phyloP scores from a whole-genome alignment of 345 rosid species.

The Eutrema yunnanense region DNA sequence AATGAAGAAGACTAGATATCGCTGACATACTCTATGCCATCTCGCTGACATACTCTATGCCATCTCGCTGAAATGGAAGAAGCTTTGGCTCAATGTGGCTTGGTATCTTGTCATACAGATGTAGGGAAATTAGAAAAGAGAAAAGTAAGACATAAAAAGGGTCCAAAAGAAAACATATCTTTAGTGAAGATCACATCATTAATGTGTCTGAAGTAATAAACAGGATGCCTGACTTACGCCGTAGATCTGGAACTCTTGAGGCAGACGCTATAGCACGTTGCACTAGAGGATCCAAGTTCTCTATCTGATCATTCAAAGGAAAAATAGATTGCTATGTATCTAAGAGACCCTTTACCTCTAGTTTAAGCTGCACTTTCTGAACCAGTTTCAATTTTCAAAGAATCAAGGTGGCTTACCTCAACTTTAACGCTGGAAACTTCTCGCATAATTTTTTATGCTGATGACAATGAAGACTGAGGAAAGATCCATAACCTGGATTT shows the following conservation, averaged over 20 bases:
- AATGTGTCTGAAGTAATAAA: slow-evolving; percentile 6
- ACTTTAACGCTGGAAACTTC: slow-evolving; percentile 44
- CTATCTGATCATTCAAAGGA: slow-evolving; percentile 40
- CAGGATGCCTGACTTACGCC: slow-evolving; percentile 40
- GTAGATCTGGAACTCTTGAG: slow-evolving; percentile 61
- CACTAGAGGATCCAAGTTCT: slow-evolving; percentile 75
- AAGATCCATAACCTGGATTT: slow-evolving; percentile 69
- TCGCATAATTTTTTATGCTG: slow-evolving; percentile 49
- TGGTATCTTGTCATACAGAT: slow-evolving; percentile 68
- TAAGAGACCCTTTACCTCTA: not conserved
- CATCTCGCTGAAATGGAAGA: slow-evolving; percentile 94
- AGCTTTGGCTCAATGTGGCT: slow-evolving; percentile 70
- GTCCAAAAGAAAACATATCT: not conserved
- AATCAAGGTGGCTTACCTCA: slow-evolving; percentile 44
- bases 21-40: too few relatives aligned
- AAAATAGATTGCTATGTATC: not conserved
- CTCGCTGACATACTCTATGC: too few relatives aligned
- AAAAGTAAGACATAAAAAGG: not conserved
- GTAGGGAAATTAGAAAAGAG: slow-evolving; percentile 31
- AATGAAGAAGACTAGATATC: too few relatives aligned
- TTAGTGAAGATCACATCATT: not conserved
- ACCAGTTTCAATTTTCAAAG: not conserved
- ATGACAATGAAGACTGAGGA: slow-evolving; percentile 61
- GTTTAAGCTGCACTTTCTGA: not conserved
- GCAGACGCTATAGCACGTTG: slow-evolving; percentile 69